Percentiles rank a stretch among this genome's conserved stretches.
Conservation (phyloP, 176 grass and related monocot genomes). For the Zoysia japonica region DNA sequence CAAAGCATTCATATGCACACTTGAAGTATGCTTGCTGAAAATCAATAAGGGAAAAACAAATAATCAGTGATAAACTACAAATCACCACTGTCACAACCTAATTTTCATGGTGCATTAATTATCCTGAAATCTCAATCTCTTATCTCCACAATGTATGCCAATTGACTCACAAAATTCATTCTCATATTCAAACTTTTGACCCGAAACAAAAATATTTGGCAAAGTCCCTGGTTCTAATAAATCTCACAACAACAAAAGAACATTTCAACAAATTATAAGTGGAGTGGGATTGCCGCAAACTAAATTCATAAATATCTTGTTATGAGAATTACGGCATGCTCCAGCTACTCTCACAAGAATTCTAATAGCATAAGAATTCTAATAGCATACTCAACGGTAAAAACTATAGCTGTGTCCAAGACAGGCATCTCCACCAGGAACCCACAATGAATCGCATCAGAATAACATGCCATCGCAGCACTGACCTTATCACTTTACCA, state of each 20-base stretch:
- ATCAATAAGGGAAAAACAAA: constrained; percentile 34
- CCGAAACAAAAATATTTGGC: neutral
- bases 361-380: neutral
- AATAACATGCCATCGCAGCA: neutral
- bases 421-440: neutral
- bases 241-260: neutral
- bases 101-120: neutral
- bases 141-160: neutral
- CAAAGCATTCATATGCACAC: constrained; percentile 94
- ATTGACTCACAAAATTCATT: neutral
- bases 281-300: neutral
- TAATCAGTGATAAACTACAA: neutral
- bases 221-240: neutral
- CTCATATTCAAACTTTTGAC: neutral
- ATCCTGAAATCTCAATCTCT: no score
- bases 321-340: neutral
- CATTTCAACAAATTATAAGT: neutral
- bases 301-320: neutral
- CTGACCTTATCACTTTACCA: neutral
- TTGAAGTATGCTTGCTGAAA: constrained; percentile 95
- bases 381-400: neutral
- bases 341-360: neutral
- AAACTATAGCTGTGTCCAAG: neutral
- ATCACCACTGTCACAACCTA: neutral
- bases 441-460: neutral